Base-by-base conservation (phyloP, 2,329 filamentous ascomycete genomes). In the Neospermospora avenae region DNA sequence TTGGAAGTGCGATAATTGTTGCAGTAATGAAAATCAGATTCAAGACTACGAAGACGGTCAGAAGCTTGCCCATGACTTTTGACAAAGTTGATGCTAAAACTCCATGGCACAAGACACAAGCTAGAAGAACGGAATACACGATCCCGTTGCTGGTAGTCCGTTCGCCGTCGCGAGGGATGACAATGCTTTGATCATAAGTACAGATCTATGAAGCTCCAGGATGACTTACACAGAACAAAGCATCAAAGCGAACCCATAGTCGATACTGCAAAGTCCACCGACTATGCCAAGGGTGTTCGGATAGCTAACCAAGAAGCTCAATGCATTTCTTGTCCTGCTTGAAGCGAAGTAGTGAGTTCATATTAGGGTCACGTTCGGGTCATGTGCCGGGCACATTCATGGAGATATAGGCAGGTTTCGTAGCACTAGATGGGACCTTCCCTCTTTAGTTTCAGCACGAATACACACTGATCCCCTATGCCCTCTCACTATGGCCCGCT, bases 241-340 rank as follows among this genome's bases (percentile, higher is more conserved):
- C 81, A 84, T 84, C 41, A 82, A 71, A 1, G 81, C 77, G 67
- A 83, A 82, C 1, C 81, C 70, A 65, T 73, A 87, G 68, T 86
- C 83, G 62, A 86, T 82, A 24, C 81, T 84, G 71, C 84, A 86
- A 14, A 86, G 75, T 5, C 83, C 84, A 34, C 82, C 84, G n/a
- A 86, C 76, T 8, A 85, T 70, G 6, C 83, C 84, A 18, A 86
- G 74, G 1, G 81, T 85, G 67, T 86, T 85, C 69, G 81, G 84
- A 65, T 85, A 85, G 28, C 83, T 83, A 18, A 85, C 82, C 35
- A 85, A 70, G 66, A 85, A 85, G 63, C 79, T 82, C n/a, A 86
- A 70, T 3, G 81, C 78, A 67, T 84, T 84, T 62, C 81, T 78
- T 61, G 76, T 81, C 42, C 78, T 79, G 2, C 80, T 78, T 2